These are phyloP conservation scores for Aschersonia sp. DNA, from an alignment of 2,329 filamentous ascomycete species.

Conservation along the genomic window DNA sequence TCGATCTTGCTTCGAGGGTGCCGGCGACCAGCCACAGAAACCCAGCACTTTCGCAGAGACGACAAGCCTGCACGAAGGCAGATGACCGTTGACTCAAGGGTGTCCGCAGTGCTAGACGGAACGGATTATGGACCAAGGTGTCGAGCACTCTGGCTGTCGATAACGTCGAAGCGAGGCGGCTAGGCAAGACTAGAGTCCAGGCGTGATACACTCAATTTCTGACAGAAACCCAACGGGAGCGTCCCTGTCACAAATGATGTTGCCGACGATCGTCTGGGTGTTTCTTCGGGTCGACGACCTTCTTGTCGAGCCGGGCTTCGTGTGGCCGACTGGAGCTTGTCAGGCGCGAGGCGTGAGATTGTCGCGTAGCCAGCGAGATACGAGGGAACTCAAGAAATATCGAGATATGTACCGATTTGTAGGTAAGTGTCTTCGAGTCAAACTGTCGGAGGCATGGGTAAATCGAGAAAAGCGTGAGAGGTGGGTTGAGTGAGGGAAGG, in stretches of 20 bases:
- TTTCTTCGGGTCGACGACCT: neutral
- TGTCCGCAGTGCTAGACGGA: too few relatives aligned
- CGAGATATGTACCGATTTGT: neutral
- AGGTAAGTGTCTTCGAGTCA: neutral
- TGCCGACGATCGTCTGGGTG: too few relatives aligned
- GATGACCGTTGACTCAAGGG: too few relatives aligned
- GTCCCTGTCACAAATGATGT: too few relatives aligned
- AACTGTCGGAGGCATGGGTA: slow-evolving; percentile 4
- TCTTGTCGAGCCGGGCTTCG: slow-evolving; percentile 1
- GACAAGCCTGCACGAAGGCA: neutral
- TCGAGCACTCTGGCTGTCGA: too few relatives aligned
- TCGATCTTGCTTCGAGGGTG: neutral
- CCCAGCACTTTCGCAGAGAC: neutral
- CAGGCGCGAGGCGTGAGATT: neutral
- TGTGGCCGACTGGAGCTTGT: neutral
- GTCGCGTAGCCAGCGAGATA: neutral
- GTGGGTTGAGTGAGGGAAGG: slow-evolving; percentile 6
- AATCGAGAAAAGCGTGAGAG: neutral
- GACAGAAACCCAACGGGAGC: too few relatives aligned
- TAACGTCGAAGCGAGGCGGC: too few relatives aligned
- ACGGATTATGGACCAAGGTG: too few relatives aligned
- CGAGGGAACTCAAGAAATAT: neutral
- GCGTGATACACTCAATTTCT: too few relatives aligned
- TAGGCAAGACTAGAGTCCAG: too few relatives aligned
- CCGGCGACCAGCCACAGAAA: neutral